These are phyloP conservation scores for Clitopilus hobsonii DNA, from an alignment of 768 basidiomycete genomes.

Conservation along the genomic window DNA sequence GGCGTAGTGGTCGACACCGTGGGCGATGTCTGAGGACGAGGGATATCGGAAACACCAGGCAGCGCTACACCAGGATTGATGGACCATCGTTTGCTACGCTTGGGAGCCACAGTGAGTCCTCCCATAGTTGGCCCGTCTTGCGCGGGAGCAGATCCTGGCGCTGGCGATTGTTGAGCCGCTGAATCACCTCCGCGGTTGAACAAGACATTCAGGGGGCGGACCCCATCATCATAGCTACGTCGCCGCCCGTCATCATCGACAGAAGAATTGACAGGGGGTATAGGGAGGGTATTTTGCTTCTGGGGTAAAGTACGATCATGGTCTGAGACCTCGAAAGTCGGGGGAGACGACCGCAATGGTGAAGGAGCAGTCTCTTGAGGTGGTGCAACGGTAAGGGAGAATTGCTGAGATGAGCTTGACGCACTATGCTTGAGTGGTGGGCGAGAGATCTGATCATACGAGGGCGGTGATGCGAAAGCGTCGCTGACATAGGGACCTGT, in stretches of 20 bases:
- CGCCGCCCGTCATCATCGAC: conserved; percentile 25
- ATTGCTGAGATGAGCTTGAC: conserved; percentile 24
- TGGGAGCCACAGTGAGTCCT: conserved; percentile 28
- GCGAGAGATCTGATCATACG: conserved; percentile 7
- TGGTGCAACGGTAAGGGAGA: conserved; percentile 40
- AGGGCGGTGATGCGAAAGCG: conserved; percentile 23
- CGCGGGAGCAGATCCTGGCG: conserved; percentile 12
- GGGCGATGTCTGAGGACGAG: conserved; percentile 27
- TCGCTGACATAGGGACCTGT: conserved; percentile 30
- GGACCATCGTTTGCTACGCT: conserved; percentile 41
- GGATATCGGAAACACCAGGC: conserved; percentile 19
- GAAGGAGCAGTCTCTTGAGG: conserved; percentile 17
- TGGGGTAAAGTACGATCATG: not conserved
- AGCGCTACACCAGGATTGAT: conserved; percentile 41
- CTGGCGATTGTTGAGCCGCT: conserved; percentile 10
- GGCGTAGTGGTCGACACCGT: conserved; percentile 19
- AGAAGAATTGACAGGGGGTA: conserved; percentile 21
- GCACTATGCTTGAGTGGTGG: conserved; percentile 14
- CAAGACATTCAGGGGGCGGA: conserved; percentile 35
- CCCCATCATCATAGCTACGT: conserved; percentile 40
- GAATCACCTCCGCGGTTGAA: conserved; percentile 22
- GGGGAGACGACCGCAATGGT: conserved; percentile 10
- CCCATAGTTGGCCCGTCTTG: conserved; percentile 13
- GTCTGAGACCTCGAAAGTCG: conserved; percentile 10
- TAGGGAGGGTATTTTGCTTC: conserved; percentile 38